Evolutionary conservation across 2,329 filamentous ascomycete species (phyloP), one percentile per base, ranked within the genome.

Genomic region (Coniochaeta sp.): DNA sequence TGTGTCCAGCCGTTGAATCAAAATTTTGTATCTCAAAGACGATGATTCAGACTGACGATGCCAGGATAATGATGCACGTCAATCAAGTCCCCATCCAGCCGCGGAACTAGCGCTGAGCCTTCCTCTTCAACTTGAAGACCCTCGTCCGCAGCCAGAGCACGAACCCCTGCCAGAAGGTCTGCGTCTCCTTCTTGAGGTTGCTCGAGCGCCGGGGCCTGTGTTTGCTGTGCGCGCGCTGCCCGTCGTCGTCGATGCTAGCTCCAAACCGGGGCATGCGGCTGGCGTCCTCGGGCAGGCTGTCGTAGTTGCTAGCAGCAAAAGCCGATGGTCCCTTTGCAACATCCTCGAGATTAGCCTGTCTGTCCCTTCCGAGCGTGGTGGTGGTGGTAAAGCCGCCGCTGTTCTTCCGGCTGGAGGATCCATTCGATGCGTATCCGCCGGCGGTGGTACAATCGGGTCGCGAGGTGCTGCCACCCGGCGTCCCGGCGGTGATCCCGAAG

Each of bases 71-170:
- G n/a, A n/a, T n/a, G n/a, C n/a, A n/a, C n/a, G n/a, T n/a, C n/a
- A n/a, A n/a, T n/a, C n/a, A n/a, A n/a, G n/a, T n/a, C n/a, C n/a
- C n/a, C n/a, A n/a, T n/a, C n/a, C n/a, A n/a, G n/a, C n/a, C n/a
- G 33, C 18, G 18, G 4, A 14, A 3, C 38, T 42, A 42, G 4
- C 38, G 38, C 20, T 24, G n/a, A n/a, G n/a, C n/a, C n/a, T n/a
- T n/a, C n/a, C n/a, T 42, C 18, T 22, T 22, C 18, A 42, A 22
- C 38, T 18, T 7, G 22, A 42, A 42, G 28, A 80, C 66, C 53
- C 75, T 72, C n/a, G 82, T 85, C 54, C 81, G 72, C 24, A 86
- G 63, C 82, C 82, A 86, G 51, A 86, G 71, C 49, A 85, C 71
- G 58, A 86, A 84, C 20, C 74, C 75, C 7, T 78, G 82, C 81